phyloP scores from a whole-genome alignment of 1,284 basidiomycete species.

The Pascua guehoae region DNA sequence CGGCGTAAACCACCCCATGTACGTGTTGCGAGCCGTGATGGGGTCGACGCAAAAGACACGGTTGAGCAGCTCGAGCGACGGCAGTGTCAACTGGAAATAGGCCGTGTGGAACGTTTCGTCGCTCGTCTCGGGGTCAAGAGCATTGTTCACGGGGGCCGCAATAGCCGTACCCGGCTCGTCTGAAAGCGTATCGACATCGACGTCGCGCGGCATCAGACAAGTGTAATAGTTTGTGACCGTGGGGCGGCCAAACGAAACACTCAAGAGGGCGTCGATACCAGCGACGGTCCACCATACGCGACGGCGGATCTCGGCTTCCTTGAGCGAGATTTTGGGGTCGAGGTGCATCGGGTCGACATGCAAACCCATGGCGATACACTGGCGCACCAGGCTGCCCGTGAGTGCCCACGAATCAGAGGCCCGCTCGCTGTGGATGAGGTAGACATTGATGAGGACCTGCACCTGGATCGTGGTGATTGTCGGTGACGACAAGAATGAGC shows the following conservation, averaged over 20 bases:
- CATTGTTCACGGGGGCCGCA: conserved; percentile 28
- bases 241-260: conserved; percentile 45
- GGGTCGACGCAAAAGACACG: conserved; percentile 44
- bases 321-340: conserved; percentile 40
- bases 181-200: conserved; percentile 37
- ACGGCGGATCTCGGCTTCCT: conserved; percentile 44
- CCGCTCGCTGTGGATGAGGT: conserved; percentile 45
- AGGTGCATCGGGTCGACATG: conserved; percentile 45
- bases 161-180: conserved; percentile 39
- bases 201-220: conserved; percentile 44
- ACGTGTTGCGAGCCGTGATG: conserved; percentile 31
- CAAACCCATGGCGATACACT: conserved; percentile 46
- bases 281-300: conserved; percentile 49
- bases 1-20: conserved; percentile 44
- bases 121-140: conserved; percentile 33
- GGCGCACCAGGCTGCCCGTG: conserved; percentile 41
- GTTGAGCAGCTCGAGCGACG: conserved; percentile 44
- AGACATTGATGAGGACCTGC: conserved; percentile 44
- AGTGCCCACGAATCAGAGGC: conserved; percentile 46
- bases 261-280: conserved; percentile 44
- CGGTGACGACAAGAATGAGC: conserved; percentile 47
- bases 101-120: conserved; percentile 46
- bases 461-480: conserved; percentile 43
- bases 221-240: conserved; percentile 46
- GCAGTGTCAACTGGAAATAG: conserved; percentile 47